Percentiles rank a stretch among this genome's conserved stretches.
phyloP scores from a whole-genome alignment of 139 green algal species.

The Picochlorum sp. region DNA sequence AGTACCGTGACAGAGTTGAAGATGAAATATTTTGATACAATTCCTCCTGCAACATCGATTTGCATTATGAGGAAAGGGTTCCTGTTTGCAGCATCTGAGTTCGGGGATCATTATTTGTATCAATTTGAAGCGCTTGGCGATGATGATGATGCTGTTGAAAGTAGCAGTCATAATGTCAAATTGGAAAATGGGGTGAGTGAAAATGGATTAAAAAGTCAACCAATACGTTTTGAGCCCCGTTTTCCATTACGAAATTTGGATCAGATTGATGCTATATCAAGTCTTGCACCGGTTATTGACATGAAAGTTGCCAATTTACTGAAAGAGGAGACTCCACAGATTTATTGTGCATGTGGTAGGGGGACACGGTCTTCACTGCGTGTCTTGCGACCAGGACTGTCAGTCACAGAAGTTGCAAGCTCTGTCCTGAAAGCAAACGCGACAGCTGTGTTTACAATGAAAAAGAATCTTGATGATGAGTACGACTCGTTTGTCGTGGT shows the following conservation, averaged over 20 bases:
- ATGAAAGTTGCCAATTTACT: slow-evolving; percentile 86
- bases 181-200: slow-evolving; percentile 36
- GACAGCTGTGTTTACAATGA: slow-evolving; percentile 84
- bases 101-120: slow-evolving; percentile 95
- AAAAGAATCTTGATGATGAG: slow-evolving; percentile 45
- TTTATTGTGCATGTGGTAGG: slow-evolving; percentile 78
- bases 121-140: slow-evolving; percentile 92
- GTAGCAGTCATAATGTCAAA: slow-evolving; percentile 44
- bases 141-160: slow-evolving; percentile 78
- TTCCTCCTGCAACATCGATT: slow-evolving; percentile 72
- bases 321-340: slow-evolving; percentile 72
- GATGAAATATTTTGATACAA: slow-evolving; percentile 98
- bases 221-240: slow-evolving; percentile 87
- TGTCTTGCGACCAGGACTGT: slow-evolving; percentile 84
- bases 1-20: slow-evolving; percentile 77
- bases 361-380: slow-evolving; percentile 72
- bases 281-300: slow-evolving; percentile 80
- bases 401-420: slow-evolving; percentile 84
- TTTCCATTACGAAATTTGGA: slow-evolving; percentile 74
- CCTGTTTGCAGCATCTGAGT: slow-evolving; percentile 93
- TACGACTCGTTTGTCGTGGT: slow-evolving; percentile 96
- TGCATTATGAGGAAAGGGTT: slow-evolving; percentile 92
- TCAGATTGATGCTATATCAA: slow-evolving; percentile 81
- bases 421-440: slow-evolving; percentile 79
- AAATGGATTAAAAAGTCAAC: not conserved